Conservation (phyloP, 108 stramenopile species). For the Cyclotella cryptica region DNA sequence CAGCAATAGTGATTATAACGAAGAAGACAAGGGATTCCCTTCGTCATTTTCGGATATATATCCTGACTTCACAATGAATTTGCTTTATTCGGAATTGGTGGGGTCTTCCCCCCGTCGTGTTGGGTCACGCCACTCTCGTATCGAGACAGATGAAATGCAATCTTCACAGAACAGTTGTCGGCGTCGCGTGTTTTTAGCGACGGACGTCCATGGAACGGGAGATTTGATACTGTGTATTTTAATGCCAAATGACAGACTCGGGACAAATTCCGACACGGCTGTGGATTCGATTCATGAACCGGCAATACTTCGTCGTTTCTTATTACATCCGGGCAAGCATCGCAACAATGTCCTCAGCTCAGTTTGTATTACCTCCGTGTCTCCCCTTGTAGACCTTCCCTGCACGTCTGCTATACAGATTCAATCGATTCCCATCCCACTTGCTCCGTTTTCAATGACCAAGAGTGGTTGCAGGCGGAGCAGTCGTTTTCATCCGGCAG, state of each 20-base stretch:
- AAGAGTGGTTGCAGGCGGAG: conserved; percentile 2
- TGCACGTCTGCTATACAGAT: conserved; percentile 31
- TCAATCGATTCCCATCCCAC: conserved; percentile 58
- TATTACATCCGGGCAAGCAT: conserved; percentile 28
- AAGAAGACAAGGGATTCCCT: background rate
- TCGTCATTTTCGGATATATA: conserved; percentile 49
- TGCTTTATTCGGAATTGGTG: conserved; percentile 27
- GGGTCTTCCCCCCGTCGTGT: background rate
- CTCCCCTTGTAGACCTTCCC: conserved; percentile 21
- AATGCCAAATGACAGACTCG: too few species aligned
- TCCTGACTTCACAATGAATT: conserved; percentile 43
- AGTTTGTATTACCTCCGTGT: conserved; percentile 21
- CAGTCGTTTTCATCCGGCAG: conserved; percentile 32
- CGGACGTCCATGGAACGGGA: conserved; percentile 39
- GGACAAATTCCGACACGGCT: conserved; percentile 26
- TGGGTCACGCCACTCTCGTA: too few species aligned
- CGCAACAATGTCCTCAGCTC: background rate
- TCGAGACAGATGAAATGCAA: too few species aligned
- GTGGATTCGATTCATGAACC: conserved; percentile 5
- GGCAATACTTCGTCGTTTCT: conserved; percentile 39
- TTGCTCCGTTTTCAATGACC: conserved; percentile 31
- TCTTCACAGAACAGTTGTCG: too few species aligned
- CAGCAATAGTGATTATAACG: background rate
- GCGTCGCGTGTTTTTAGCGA: conserved; percentile 44
- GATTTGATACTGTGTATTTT: conserved; percentile 48